Base-by-base conservation (phyloP, 1,139 yeast species). In the Candida glucosophila region DNA sequence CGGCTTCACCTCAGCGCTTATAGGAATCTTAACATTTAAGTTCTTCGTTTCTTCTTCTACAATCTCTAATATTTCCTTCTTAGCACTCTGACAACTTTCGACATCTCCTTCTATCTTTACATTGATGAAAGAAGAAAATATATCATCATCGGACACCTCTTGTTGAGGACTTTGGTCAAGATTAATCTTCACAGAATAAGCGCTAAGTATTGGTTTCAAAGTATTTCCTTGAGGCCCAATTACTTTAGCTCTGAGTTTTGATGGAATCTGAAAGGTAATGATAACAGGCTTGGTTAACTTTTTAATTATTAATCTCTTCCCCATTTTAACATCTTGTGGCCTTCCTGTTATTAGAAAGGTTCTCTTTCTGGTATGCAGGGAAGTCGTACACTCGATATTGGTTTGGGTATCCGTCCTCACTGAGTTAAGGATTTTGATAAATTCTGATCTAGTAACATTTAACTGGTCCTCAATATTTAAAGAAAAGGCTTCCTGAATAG, bases 151-250 rank as follows among this genome's bases (percentile, higher is more conserved):
- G 24, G 47, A 53, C 9, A 29, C 42, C 17, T 30, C 34, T 15
- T 47, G 53, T 26, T 60, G 68, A 18, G 53, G 54, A 43, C 60
- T 71, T 10, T 7, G 21, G 14, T 77, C 77, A 43, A 90, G 74
- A 44, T 86, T 86, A 46, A 90, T 72, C 42, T 67, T 79, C 29
- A 83, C 85, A 29, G 74, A 81, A 35, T 81, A 69, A 24, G 72
- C 64, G 29, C 69, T 79, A 30, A 81, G 67, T 40, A 92, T 82
- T 32, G 90, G 86, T 47, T 76, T 81, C 52, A 92, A 72, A 36
- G 67, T 80, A 39, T 70, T 70, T 45, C 98, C 99, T 51, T 78
- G 82, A 24, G 90, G 71, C 31, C 99, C 99, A 55, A 92, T 86
- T 36, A 92, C 73, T 31, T 73, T 70, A 4, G 94, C 70, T 52